phyloP scores from a whole-genome alignment of 805 yeast species.

The Phaffomyces opuntiae region DNA sequence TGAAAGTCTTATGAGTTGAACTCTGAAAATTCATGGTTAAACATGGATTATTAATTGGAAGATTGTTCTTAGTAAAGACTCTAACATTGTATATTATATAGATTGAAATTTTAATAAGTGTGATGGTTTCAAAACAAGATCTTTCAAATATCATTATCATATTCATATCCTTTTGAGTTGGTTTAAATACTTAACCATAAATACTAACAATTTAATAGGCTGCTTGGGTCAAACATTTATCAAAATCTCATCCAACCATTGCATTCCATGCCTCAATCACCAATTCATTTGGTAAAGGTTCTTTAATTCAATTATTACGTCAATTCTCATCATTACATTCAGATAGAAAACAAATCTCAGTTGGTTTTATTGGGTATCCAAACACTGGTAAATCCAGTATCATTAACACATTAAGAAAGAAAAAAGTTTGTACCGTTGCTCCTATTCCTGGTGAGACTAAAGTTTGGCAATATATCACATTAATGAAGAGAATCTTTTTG shows the following conservation, averaged over 20 bases:
- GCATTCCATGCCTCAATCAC: conserved; percentile 98
- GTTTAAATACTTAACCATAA: background rate
- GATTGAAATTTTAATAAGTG: background rate
- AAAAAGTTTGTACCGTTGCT: conserved; percentile 95
- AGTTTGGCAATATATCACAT: conserved; percentile 97
- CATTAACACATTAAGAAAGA: conserved; percentile 85
- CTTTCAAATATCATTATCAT: too few species aligned
- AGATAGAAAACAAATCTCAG: conserved; percentile 93
- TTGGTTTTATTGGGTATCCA: conserved; percentile 96
- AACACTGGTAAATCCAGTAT: conserved; percentile 97
- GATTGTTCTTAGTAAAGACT: conserved; percentile 80
- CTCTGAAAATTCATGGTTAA: conserved; percentile 16
- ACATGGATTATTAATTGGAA: conserved; percentile 16
- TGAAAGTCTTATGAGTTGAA: conserved; percentile 73
- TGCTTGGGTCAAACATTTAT: conserved; percentile 95
- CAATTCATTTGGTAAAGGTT: conserved; percentile 96
- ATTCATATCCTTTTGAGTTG: too few species aligned
- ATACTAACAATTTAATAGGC: conserved; percentile 51
- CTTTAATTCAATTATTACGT: conserved; percentile 84
- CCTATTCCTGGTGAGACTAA: conserved; percentile 99
- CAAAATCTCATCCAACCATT: conserved; percentile 86
- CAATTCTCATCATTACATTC: conserved; percentile 87
- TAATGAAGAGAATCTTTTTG: conserved; percentile 91
- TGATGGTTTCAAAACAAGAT: background rate
- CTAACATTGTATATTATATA: conserved; percentile 44